Percentiles rank a stretch among this genome's conserved stretches.
These are phyloP conservation scores for Mercurialis annua DNA, from an alignment of 345 rosid species.

Conservation along the genomic window DNA sequence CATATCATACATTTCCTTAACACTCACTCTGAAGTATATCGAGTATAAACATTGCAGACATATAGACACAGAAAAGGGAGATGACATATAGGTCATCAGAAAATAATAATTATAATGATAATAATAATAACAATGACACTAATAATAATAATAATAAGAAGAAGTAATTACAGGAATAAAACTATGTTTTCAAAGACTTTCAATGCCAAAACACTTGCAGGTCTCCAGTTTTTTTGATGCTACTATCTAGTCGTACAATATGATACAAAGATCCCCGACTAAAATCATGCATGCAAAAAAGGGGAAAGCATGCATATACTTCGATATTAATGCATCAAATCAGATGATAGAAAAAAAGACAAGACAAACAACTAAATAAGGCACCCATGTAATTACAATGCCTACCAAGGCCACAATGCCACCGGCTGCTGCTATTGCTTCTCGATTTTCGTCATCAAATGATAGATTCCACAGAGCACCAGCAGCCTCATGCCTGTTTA, in stretches of 20 bases:
- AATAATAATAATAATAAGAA: too few species aligned
- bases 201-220: not conserved
- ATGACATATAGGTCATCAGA: not conserved
- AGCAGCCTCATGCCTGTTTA: conserved; percentile 39
- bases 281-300: not conserved
- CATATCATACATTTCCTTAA: not conserved
- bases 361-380: not conserved
- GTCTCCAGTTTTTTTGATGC: not conserved
- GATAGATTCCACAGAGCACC: conserved; percentile 47
- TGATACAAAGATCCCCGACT: not conserved
- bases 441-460: conserved; percentile 43
- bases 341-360: not conserved
- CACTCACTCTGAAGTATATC: not conserved
- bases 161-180: not conserved
- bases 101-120: too few species aligned
- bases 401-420: conserved; percentile 41
- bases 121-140: too few species aligned
- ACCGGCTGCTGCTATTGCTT: conserved; percentile 39
- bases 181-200: not conserved
- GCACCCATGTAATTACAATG: not conserved
- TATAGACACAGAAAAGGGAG: not conserved
- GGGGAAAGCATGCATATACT: not conserved
- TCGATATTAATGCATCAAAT: not conserved
- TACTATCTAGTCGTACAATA: not conserved
- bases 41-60: not conserved